Evolutionary conservation across 306 rosid genomes (phyloP).

Genomic region (Lathyrus sativus): DNA sequence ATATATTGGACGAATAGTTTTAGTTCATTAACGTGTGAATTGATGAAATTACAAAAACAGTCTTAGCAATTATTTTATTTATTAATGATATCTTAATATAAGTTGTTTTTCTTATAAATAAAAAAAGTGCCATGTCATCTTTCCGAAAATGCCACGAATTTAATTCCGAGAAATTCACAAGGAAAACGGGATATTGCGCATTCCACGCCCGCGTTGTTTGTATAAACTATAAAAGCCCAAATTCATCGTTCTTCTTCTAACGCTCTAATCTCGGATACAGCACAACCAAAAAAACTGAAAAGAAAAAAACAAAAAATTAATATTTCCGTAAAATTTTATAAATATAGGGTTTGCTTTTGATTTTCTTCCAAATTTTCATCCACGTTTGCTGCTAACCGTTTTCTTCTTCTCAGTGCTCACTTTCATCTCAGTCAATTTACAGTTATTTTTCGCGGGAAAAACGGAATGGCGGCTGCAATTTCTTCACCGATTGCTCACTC

Average conservation of each 20-base stretch:
- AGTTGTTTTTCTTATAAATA: background rate
- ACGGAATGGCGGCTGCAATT: slow-evolving; percentile 52
- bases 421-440: background rate
- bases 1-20: too few species aligned
- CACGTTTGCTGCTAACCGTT: background rate
- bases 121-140: background rate
- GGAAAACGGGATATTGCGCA: background rate
- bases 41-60: too few species aligned
- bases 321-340: too few species aligned
- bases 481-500: slow-evolving; percentile 43
- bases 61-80: too few species aligned
- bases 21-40: too few species aligned
- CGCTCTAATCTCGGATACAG: background rate
- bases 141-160: background rate
- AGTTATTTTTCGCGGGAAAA: background rate
- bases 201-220: background rate
- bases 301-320: background rate
- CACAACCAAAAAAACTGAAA: background rate
- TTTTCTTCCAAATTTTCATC: background rate
- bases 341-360: background rate
- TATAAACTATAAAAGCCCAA: background rate
- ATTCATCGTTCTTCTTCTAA: background rate
- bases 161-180: background rate
- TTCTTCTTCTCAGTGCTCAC: background rate
- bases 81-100: too few species aligned